Conservation (phyloP, 31 red algal species). For the Endocladia muricata region DNA sequence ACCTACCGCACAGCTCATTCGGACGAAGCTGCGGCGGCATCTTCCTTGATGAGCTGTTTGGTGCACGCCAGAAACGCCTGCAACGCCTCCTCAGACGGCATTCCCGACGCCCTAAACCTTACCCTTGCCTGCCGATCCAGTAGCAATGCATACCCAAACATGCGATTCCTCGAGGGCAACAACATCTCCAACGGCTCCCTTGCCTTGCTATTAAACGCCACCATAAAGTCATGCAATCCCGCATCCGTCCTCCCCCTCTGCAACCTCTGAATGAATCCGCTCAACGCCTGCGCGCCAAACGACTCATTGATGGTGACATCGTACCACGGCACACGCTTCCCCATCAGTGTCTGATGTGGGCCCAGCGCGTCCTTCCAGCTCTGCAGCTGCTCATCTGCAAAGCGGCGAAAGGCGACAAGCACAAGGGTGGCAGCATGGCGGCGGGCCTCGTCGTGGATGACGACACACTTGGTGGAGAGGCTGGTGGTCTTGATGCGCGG, state of each 20-base stretch:
- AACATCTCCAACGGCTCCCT: slow-evolving; percentile 52
- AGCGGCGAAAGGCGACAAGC: slow-evolving; percentile 37
- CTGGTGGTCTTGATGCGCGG: slow-evolving; percentile 68
- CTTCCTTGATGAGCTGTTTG: slow-evolving; percentile 26
- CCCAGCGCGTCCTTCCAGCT: slow-evolving; percentile 30
- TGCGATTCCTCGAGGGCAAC: slow-evolving; percentile 46
- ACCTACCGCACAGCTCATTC: too few relatives aligned
- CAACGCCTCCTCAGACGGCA: slow-evolving; percentile 16
- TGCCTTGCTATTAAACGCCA: slow-evolving; percentile 54
- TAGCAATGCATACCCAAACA: slow-evolving; percentile 63
- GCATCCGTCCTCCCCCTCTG: slow-evolving; percentile 45
- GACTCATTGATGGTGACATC: slow-evolving; percentile 66
- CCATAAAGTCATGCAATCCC: slow-evolving; percentile 42
- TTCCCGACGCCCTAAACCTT: slow-evolving; percentile 42
- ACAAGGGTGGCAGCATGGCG: slow-evolving; percentile 30
- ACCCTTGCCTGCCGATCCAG: slow-evolving; percentile 49
- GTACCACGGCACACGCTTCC: slow-evolving; percentile 15
- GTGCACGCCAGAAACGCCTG: slow-evolving; percentile 19
- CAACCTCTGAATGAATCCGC: slow-evolving; percentile 55
- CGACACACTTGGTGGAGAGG: slow-evolving; percentile 55
- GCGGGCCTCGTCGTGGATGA: slow-evolving; percentile 55
- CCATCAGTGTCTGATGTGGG: background rate
- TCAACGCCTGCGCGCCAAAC: slow-evolving; percentile 49
- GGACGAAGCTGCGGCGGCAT: too few relatives aligned
- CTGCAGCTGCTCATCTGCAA: slow-evolving; percentile 49